phyloP scores from a whole-genome alignment of 306 rosid genomes.

The Betula pendula region DNA sequence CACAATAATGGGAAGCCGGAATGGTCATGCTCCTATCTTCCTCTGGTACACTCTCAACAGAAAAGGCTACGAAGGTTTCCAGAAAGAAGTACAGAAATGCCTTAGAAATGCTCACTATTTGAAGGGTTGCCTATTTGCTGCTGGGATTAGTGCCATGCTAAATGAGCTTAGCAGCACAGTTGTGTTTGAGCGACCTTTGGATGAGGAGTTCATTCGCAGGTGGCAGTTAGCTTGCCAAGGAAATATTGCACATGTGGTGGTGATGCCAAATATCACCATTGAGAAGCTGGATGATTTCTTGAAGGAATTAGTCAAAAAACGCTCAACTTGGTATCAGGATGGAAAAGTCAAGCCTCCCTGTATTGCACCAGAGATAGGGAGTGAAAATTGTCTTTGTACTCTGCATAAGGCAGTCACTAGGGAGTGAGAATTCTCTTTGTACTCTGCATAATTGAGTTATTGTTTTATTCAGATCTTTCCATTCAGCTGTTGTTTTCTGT shows the following conservation, averaged over 20 bases:
- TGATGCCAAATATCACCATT: slow-evolving; percentile 54
- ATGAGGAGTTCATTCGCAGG: slow-evolving; percentile 47
- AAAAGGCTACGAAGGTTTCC: slow-evolving; percentile 60
- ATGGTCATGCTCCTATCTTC: slow-evolving; percentile 73
- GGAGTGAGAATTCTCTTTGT: not conserved
- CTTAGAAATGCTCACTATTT: slow-evolving; percentile 63
- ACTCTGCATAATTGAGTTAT: not conserved
- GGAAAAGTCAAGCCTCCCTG: slow-evolving; percentile 40
- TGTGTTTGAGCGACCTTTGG: slow-evolving; percentile 62
- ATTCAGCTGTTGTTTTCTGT: slow-evolving; percentile 11
- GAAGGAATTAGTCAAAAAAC: slow-evolving; percentile 36
- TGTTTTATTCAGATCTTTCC: not conserved
- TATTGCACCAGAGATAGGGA: slow-evolving; percentile 47
- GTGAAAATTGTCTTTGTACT: slow-evolving; percentile 47
- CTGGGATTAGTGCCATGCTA: slow-evolving; percentile 64
- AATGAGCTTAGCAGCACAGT: slow-evolving; percentile 64
- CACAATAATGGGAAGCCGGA: slow-evolving; percentile 75
- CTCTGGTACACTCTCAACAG: slow-evolving; percentile 64
- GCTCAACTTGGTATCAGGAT: slow-evolving; percentile 38
- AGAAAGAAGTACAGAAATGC: slow-evolving; percentile 68
- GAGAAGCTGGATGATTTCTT: slow-evolving; percentile 56
- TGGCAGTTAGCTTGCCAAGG: slow-evolving; percentile 74
- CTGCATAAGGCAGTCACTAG: slow-evolving; percentile 37
- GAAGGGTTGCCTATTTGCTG: slow-evolving; percentile 36
- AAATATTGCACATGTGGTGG: slow-evolving; percentile 61